Conservation (phyloP, 164 flowering plant species). For the Vitis riparia region DNA sequence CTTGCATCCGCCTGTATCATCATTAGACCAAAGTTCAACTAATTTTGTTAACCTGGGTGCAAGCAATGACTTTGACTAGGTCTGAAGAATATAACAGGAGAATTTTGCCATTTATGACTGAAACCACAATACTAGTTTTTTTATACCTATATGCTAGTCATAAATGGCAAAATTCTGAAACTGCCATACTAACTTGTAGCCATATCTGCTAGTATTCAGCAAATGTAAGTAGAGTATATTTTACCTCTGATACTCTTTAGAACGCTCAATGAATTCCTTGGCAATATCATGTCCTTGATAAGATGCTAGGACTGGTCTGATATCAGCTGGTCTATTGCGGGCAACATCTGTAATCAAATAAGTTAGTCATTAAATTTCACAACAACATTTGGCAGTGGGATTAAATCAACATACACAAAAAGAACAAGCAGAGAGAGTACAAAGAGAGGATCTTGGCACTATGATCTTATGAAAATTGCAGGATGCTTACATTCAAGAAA, state of each 20-base stretch:
- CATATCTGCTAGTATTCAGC: no score
- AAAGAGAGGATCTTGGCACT: neutral
- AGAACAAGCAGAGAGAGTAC: neutral
- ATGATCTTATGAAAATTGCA: neutral
- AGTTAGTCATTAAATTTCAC: no score
- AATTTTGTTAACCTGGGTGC: no score
- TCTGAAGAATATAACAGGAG: no score
- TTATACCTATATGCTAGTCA: no score
- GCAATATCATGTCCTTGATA: slow-evolving; percentile 77
- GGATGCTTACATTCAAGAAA: slow-evolving; percentile 78
- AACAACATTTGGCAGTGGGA: no score
- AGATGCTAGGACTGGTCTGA: slow-evolving; percentile 77
- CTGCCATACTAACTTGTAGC: no score
- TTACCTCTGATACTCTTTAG: slow-evolving; percentile 79
- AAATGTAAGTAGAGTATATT: neutral
- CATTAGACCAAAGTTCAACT: slow-evolving; percentile 3
- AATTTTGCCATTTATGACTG: no score
- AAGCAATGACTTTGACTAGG: no score
- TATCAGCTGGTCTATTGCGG: slow-evolving; percentile 75
- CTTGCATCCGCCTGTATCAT: slow-evolving; percentile 66
- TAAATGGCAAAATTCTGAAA: no score
- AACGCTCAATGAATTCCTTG: slow-evolving; percentile 79
- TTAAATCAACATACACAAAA: neutral
- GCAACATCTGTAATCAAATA: slow-evolving; percentile 61
- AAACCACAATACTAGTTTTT: no score